Evolutionary conservation across 768 basidiomycete species (phyloP).

Genomic region (Lactifluus pinguis): DNA sequence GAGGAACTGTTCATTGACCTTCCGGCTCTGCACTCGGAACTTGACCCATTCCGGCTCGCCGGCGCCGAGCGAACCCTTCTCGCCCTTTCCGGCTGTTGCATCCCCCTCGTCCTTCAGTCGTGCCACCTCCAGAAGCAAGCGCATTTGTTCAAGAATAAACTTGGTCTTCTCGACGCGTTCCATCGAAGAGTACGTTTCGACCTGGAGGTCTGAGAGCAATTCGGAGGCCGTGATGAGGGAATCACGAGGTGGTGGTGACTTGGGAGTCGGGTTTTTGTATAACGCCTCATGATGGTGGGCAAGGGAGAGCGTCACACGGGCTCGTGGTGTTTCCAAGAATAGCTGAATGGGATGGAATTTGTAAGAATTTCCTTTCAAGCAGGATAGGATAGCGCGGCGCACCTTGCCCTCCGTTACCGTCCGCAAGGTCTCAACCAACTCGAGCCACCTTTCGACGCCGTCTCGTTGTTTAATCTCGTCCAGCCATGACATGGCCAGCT

Average conservation of each 20-base stretch:
- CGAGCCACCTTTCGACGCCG: constrained; percentile 72
- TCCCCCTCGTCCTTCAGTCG: constrained; percentile 63
- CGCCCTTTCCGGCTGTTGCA: constrained; percentile 38
- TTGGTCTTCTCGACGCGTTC: constrained; percentile 96
- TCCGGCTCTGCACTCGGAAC: constrained; percentile 83
- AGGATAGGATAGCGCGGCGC: constrained; percentile 19
- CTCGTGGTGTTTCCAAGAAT: constrained; percentile 92
- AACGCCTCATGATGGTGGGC: constrained; percentile 78
- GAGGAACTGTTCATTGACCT: constrained; percentile 89
- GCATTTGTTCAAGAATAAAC: constrained; percentile 97
- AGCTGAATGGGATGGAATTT: constrained; percentile 44
- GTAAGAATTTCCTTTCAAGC: background rate
- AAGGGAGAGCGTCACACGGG: constrained; percentile 83
- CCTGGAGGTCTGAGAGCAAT: constrained; percentile 87
- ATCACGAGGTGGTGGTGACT: constrained; percentile 33
- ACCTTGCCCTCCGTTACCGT: constrained; percentile 96
- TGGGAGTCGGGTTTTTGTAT: constrained; percentile 36
- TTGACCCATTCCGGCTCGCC: constrained; percentile 92
- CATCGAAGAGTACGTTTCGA: constrained; percentile 99
- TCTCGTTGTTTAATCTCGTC: constrained; percentile 60
- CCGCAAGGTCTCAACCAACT: constrained; percentile 82
- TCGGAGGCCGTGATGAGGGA: constrained; percentile 83
- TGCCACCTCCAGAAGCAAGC: constrained; percentile 72
- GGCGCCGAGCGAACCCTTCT: constrained; percentile 50
- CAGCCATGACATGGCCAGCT: constrained; percentile 74